These are phyloP conservation scores for Globisporangium megalacanthum DNA, from an alignment of 352 stramenopile genomes.

Conservation along the genomic window DNA sequence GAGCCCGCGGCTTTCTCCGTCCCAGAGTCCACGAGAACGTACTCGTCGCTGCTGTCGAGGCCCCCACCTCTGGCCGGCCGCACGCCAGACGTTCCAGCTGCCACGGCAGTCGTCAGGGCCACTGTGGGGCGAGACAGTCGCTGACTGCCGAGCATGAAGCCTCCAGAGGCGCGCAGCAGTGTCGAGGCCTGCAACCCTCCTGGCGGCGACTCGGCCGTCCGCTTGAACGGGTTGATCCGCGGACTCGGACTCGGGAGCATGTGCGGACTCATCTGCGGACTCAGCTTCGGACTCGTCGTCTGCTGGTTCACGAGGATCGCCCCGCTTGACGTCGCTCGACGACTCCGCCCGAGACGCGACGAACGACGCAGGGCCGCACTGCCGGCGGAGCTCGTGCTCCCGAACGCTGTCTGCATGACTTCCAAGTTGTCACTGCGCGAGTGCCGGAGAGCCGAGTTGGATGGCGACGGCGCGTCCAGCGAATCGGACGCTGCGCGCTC, in stretches of 20 bases:
- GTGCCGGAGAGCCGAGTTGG: constrained; percentile 29
- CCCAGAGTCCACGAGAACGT: constrained; percentile 54
- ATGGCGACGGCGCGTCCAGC: constrained; percentile 16
- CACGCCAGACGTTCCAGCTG: too few relatives aligned
- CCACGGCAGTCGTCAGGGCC: background rate
- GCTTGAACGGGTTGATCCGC: constrained; percentile 74
- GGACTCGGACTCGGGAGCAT: constrained; percentile 49
- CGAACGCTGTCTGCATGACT: constrained; percentile 62
- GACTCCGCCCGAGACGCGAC: constrained; percentile 44
- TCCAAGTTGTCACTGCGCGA: constrained; percentile 60
- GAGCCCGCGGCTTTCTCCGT: constrained; percentile 18
- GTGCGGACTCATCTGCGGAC: constrained; percentile 64
- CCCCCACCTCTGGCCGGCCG: constrained; percentile 17
- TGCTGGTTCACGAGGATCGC: constrained; percentile 24
- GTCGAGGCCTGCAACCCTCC: constrained; percentile 14
- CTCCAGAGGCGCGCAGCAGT: constrained; percentile 3
- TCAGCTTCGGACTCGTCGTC: constrained; percentile 46
- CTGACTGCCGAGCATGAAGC: constrained; percentile 4
- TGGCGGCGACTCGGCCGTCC: constrained; percentile 35
- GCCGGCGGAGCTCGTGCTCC: constrained; percentile 39
- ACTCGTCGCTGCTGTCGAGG: constrained; percentile 58
- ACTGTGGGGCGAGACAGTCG: constrained; percentile 1
- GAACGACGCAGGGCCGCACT: constrained; percentile 41
- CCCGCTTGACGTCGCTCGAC: constrained; percentile 49
- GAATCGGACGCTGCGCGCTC: constrained; percentile 32